Base-by-base conservation (phyloP, 805 yeast genomes). In the Metschnikowia baotianmanensis region DNA sequence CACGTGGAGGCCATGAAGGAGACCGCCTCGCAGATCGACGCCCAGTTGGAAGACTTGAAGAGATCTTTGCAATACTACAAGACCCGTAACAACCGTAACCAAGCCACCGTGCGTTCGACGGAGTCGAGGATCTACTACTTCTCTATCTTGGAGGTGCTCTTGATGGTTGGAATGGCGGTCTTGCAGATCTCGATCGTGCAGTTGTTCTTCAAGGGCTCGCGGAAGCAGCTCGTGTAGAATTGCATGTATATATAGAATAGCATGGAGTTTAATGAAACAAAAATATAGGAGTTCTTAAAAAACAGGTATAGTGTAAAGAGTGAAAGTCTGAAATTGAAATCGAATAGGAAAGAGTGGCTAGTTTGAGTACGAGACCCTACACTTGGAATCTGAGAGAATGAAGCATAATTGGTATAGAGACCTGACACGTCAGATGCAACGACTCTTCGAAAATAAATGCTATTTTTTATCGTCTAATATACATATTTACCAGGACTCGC, bases 31-130 rank as follows among this genome's bases (percentile, higher is more conserved):
- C 66, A 65, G 41, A 81, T 85, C 45, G 88, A 83, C 52, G 52
- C 58, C 6, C 83, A 82, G 53, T 69, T 84, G 56, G 76, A 74
- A 50, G 69, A 71, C 10, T 66, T 85, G 46, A 67, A 74, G 52
- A 74, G 74, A 50, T 69, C 81, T 27, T 67, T 91, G 59, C 86
- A 83, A 53, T 85, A 90, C 65, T 89, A 90, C 72, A 85, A 82
- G 65, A 82, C 95, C 10, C 83, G 99, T 70, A 91, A 86, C 65
- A 80, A 80, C 67, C 78, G 98, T 68, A 91, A 91, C 68, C 93
- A 87, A 77, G 78, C 83, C 36, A 87, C 96, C 31, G 96, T 87
- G 48, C 73, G 74, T 62, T 78, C 87, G 36, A 87, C 96, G 23
- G 86, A 83, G 56, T 69, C 82, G 15, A 80, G 95, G 59, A 76